Evolutionary conservation across 257 asterid species (phyloP).

Genomic region (Knoxia roxburghii): DNA sequence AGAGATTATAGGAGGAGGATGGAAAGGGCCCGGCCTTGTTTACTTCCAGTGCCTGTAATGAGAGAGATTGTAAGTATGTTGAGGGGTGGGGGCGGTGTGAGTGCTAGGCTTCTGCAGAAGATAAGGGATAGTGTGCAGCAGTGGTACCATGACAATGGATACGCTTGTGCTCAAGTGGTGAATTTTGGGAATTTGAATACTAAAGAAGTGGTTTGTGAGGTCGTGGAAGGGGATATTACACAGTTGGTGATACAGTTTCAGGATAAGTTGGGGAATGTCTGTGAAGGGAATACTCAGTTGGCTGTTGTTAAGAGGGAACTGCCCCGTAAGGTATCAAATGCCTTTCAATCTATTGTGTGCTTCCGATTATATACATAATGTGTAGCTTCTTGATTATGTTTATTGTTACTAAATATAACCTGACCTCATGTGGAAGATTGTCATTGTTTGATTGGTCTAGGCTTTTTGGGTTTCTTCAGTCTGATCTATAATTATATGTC

Average conservation of each 20-base stretch:
- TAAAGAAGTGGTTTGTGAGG: constrained; percentile 91
- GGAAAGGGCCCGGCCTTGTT: constrained; percentile 71
- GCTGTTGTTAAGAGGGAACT: constrained; percentile 78
- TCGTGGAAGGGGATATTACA: constrained; percentile 96
- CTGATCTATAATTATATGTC: background rate
- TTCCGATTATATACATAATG: background rate
- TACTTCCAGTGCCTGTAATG: constrained; percentile 61
- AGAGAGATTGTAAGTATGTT: constrained; percentile 65
- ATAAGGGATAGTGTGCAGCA: constrained; percentile 92
- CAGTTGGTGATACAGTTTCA: constrained; percentile 79
- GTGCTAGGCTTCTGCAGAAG: constrained; percentile 88
- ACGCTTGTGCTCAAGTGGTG: constrained; percentile 92
- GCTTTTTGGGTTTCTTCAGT: no score
- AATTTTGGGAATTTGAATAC: constrained; percentile 95
- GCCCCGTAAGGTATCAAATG: constrained; percentile 63
- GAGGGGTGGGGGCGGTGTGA: constrained; percentile 66
- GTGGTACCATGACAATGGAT: constrained; percentile 94
- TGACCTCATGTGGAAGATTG: background rate
- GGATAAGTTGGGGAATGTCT: constrained; percentile 89
- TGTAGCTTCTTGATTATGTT: background rate
- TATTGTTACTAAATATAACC: background rate
- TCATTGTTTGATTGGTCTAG: background rate
- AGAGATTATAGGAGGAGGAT: constrained; percentile 76
- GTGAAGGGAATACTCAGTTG: constrained; percentile 84
- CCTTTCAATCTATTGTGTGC: background rate